phyloP scores from a whole-genome alignment of 2,329 filamentous ascomycete species.

The Fusarium nygamai region DNA sequence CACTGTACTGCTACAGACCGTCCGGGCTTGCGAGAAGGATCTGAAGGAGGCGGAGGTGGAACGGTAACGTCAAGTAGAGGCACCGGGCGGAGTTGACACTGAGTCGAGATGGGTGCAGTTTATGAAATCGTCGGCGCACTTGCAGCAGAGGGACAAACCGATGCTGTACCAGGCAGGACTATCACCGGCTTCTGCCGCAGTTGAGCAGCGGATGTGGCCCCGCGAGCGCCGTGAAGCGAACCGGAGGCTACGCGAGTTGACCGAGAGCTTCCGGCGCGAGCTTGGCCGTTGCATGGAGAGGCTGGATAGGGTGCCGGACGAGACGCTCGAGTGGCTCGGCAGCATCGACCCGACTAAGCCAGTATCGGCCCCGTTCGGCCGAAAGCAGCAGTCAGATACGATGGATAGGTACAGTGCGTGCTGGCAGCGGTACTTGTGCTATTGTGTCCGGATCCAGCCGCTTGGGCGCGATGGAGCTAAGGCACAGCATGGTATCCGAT shows the following conservation, averaged over 20 bases:
- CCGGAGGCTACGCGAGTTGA: neutral
- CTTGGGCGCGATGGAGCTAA: neutral
- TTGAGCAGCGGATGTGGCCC: neutral
- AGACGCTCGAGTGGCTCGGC: neutral
- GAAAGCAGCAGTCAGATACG: neutral
- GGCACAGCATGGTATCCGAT: neutral
- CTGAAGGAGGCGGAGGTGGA: neutral
- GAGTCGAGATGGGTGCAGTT: neutral
- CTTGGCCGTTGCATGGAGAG: neutral
- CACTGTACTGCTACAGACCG: neutral
- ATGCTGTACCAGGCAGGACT: neutral
- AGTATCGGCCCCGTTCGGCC: neutral
- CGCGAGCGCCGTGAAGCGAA: neutral
- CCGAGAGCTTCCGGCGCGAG: neutral
- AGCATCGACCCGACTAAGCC: neutral
- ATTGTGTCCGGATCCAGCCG: neutral
- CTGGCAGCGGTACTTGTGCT: neutral
- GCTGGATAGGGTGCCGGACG: neutral
- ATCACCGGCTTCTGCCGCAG: neutral
- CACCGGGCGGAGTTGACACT: neutral
- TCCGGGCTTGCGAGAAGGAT: neutral
- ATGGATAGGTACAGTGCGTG: neutral
- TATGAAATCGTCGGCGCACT: neutral
- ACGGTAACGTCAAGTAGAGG: no score
- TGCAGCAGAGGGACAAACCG: neutral